These are phyloP conservation scores for Kwoniella dejecticola DNA, from an alignment of 768 basidiomycete genomes.

Conservation along the genomic window DNA sequence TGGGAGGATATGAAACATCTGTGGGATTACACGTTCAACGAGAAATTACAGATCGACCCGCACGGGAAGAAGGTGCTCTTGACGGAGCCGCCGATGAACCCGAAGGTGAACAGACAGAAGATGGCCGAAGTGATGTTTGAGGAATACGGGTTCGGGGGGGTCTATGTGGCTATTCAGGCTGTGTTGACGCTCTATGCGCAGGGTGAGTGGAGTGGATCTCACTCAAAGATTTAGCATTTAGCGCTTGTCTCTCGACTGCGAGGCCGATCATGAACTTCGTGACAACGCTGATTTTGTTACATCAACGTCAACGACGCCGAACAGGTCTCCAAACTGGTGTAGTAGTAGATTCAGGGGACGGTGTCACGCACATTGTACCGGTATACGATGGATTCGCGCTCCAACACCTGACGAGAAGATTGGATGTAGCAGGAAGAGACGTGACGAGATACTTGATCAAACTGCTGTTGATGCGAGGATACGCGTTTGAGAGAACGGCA, in stretches of 20 bases:
- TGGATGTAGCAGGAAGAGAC: constrained; percentile 97
- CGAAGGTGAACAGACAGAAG: constrained; percentile 82
- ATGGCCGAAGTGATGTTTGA: constrained; percentile 99
- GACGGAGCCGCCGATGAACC: constrained; percentile 99
- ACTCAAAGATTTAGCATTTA: too few species aligned
- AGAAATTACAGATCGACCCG: constrained; percentile 88
- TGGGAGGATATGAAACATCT: constrained; percentile 99
- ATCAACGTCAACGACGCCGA: too few species aligned
- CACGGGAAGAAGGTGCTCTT: constrained; percentile 83
- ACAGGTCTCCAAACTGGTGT: constrained; percentile 95
- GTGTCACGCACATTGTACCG: constrained; percentile 98
- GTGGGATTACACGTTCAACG: constrained; percentile 98
- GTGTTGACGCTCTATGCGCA: constrained; percentile 98
- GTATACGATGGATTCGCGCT: constrained; percentile 97
- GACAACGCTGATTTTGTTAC: not conserved
- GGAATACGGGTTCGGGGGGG: constrained; percentile 91
- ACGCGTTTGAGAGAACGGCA: constrained; percentile 98
- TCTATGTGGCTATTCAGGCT: constrained; percentile 98
- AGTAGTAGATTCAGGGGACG: constrained; percentile 98
- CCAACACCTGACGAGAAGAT: constrained; percentile 87
- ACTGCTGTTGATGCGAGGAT: constrained; percentile 99
- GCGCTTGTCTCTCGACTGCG: too few species aligned
- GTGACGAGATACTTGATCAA: constrained; percentile 99
- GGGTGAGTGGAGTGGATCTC: constrained; percentile 63
- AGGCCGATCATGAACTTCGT: not conserved